Evolutionary conservation across 2,329 filamentous ascomycete species (phyloP), one percentile per base, ranked within the genome.

Genomic region (Arthrobotrys entomopaga): DNA sequence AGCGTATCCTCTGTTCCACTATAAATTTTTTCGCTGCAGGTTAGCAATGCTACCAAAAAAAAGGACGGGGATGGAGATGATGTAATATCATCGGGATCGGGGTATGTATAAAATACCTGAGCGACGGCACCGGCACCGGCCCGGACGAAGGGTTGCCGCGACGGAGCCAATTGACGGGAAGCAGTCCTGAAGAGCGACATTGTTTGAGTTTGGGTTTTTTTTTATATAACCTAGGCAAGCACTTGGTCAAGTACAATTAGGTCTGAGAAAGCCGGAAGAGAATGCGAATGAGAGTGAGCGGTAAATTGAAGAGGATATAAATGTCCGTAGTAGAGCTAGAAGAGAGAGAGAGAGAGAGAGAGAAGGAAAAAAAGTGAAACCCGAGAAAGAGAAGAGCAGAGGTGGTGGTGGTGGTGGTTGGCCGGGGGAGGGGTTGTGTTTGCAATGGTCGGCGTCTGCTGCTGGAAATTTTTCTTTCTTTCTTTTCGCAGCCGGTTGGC

Each of bases 121-220:
- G 61, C 61, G 29, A 64, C 49, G 60, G 58, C 67, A 71, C 53
- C 63, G 43, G 65, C 50, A 61, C 61, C 69, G 57, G 61, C 61
- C 54, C 69, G 69, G 43, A 73, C 61, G 50, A 73, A 73, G 7
- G 61, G 61, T 61, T 66, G 69, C 69, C 69, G 69, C 69, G 69
- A 73, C 61, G 56, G 40, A 50, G 69, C 57, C 69, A 73, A 73
- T 66, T 66, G 69, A 54, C 69, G 69, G 43, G 54, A 61, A 48
- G 69, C 61, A 15, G 58, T 65, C 43, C 61, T 73, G 26, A 73
- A 56, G 52, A 66, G 53, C 61, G 69, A 73, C 69, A 73, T 73
- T 49, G 56, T 52, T 20, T 42, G 43, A 56, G n/a, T n/a, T n/a
- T n/a, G n/a, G n/a, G n/a, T n/a, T n/a, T 57, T 70, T 49, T 56